A percentile compares a stretch with the other conserved stretches of the same genome.
phyloP scores from a whole-genome alignment of 805 yeast species.

The Martiniozyma abietophila region DNA sequence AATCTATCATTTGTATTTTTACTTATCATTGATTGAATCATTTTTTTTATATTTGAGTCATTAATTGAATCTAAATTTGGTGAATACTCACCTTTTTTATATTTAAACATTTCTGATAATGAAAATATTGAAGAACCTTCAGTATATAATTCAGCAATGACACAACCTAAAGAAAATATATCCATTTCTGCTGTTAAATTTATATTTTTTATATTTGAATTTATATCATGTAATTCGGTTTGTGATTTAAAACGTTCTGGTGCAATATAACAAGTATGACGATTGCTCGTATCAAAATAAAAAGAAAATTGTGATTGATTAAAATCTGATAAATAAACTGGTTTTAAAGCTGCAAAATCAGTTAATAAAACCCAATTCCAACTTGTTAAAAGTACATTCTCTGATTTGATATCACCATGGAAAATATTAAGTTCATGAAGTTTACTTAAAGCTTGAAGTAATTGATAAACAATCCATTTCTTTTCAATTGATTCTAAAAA shows the following conservation, averaged over 20 bases:
- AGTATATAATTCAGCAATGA: slow-evolving; percentile 75
- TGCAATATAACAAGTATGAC: slow-evolving; percentile 85
- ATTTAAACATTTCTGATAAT: slow-evolving; percentile 78
- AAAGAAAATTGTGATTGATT: slow-evolving; percentile 89
- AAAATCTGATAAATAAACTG: slow-evolving; percentile 78
- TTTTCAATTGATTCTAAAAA: slow-evolving; percentile 76
- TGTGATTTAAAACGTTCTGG: slow-evolving; percentile 70
- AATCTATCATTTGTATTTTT: slow-evolving; percentile 54
- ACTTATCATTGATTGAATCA: slow-evolving; percentile 56
- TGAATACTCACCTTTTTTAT: slow-evolving; percentile 54
- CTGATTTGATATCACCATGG: slow-evolving; percentile 92
- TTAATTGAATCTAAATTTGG: slow-evolving; percentile 56
- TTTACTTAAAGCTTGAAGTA: slow-evolving; percentile 50
- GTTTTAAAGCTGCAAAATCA: slow-evolving; percentile 84
- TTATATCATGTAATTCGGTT: slow-evolving; percentile 15
- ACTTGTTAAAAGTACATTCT: slow-evolving; percentile 76
- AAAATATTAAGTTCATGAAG: slow-evolving; percentile 54
- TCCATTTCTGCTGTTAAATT: slow-evolving; percentile 61
- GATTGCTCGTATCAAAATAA: slow-evolving; percentile 82
- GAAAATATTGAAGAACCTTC: slow-evolving; percentile 87
- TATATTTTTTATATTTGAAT: slow-evolving; percentile 13
- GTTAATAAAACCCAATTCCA: slow-evolving; percentile 81
- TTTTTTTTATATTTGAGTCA: slow-evolving; percentile 38
- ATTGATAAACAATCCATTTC: slow-evolving; percentile 75
- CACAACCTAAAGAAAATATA: slow-evolving; percentile 75